Base-by-base conservation (phyloP, 2,329 filamentous ascomycete genomes). In the Aplosporella prunicola region DNA sequence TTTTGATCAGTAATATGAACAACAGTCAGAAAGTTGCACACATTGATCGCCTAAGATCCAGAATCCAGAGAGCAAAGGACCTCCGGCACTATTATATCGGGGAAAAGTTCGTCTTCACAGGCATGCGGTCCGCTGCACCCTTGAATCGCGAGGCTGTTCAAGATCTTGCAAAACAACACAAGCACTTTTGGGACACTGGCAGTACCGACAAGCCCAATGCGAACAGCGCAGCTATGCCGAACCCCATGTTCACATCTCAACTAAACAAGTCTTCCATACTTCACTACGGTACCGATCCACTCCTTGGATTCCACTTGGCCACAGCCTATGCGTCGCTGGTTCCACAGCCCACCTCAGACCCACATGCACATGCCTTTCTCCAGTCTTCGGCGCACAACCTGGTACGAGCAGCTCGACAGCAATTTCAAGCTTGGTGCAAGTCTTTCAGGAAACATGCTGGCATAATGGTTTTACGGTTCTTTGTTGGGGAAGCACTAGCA, bases 271-370 rank as follows among this genome's bases (percentile, higher is more conserved):
- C n/a, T n/a, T 54, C 57, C 2, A 43, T 56, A 2, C 52, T 77
- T 18, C 66, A 71, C 41, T 67, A 69, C 47, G 61, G 57, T 4
- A 63, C 62, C 4, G 60, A 78, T 41, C 74, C 76, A 0, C 43
- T 76, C 0, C 47, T 68, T 5, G 68, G 73, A 1, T 80, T 72
- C 40, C 74, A 79, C 51, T 59, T 78, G n/a, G 69, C 71, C 1
- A 35, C 41, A 2, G 35, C 28, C 7, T 45, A 36, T 26, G 40
- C 39, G 3, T 36, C 45, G 9, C 24, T 44, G 9, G 13, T 25
- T 17, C 28, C 20, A 24, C 18, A 17, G 14, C 9, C 34, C 24
- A 8, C n/a, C n/a, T n/a, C n/a, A n/a, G n/a, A n/a, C n/a, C n/a
- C n/a, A n/a, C n/a, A n/a, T n/a, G n/a, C n/a, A n/a, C n/a, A n/a